Evolutionary conservation across 768 basidiomycete genomes (phyloP), one percentile per base, ranked within the genome.

Genomic region (Suillus fuscotomentosus): DNA sequence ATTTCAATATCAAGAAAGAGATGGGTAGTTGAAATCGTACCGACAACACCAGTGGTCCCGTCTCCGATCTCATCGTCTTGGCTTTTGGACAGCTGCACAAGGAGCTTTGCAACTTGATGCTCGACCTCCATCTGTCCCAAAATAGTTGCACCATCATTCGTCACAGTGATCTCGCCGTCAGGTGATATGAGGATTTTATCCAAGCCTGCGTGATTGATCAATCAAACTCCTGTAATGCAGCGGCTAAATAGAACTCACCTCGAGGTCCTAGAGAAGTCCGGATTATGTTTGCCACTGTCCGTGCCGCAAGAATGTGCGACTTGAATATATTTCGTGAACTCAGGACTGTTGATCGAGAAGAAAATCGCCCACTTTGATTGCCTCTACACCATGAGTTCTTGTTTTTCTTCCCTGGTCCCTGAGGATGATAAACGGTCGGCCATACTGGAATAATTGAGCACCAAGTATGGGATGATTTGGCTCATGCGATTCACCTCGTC

Each of bases 21-120:
- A 63, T 24, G 63, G 64, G n/a, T 65, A 43, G 63, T 53, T 61
- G 31, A 60, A 39, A 60, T 86, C 94, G 73, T 74, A 97, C 96
- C 96, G 67, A 99, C 97, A 65, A 99, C 97, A 76, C 97, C 97
- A 36, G 97, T 99, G 7, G 97, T 99, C 65, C 97, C 97, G 79
- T 99, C 97, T 31, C 97, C 97, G 75, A 99, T 97, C 81, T 99
- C 97, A 76, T 99, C 97, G 76, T 99, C 97, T 81, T 99, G 97
- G 75, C 92, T 95, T 82, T 96, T 97, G 20, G 94, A 96, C 48
- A 99, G 83, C 73, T 98, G 92, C 2, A 99, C 97, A 41, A 99
- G 86, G 53, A 99, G 86, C 79, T 97, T 99, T 65, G 97, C 97
- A 72, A 99, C 97, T 81, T 97, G 97, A 75, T 99, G 97, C 72